Percentiles rank a stretch among this genome's conserved stretches.
Evolutionary conservation across 371 early-diverging fungal genomes (phyloP).

Genomic region (Rhizomucor miehei): DNA sequence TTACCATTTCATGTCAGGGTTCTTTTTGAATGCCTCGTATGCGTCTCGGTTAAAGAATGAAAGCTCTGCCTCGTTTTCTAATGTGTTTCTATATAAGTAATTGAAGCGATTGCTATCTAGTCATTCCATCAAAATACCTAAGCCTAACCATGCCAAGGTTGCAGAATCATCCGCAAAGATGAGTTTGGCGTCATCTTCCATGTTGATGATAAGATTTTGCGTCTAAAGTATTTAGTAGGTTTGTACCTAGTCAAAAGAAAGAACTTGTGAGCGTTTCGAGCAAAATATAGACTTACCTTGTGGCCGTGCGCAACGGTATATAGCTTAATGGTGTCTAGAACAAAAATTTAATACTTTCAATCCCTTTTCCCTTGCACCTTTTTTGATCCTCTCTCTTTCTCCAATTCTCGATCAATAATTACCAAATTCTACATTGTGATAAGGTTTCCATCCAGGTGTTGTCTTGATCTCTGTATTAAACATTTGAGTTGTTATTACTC

Average conservation of each 20-base stretch:
- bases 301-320: constrained; percentile 85
- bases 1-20: constrained; percentile 85
- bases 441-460: constrained; percentile 72
- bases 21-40: constrained; percentile 67
- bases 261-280: background rate
- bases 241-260: background rate
- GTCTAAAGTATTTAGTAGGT: constrained; percentile 31
- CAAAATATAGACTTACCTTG: constrained; percentile 51
- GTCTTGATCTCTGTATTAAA: constrained; percentile 56
- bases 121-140: constrained; percentile 47
- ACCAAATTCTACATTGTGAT: constrained; percentile 65
- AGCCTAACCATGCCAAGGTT: constrained; percentile 57
- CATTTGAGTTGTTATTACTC: background rate
- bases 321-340: constrained; percentile 77
- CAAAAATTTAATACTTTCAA: too few relatives aligned
- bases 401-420: constrained; percentile 11
- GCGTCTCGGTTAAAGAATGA: constrained; percentile 76
- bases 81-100: constrained; percentile 1
- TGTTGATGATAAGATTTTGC: constrained; percentile 83
- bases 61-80: constrained; percentile 85
- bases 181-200: constrained; percentile 73
- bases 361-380: background rate
- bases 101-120: background rate
- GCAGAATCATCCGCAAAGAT: constrained; percentile 60
- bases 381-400: background rate